Conservation (phyloP, 148 eudicot species). For the Fallopia convolvulus region DNA sequence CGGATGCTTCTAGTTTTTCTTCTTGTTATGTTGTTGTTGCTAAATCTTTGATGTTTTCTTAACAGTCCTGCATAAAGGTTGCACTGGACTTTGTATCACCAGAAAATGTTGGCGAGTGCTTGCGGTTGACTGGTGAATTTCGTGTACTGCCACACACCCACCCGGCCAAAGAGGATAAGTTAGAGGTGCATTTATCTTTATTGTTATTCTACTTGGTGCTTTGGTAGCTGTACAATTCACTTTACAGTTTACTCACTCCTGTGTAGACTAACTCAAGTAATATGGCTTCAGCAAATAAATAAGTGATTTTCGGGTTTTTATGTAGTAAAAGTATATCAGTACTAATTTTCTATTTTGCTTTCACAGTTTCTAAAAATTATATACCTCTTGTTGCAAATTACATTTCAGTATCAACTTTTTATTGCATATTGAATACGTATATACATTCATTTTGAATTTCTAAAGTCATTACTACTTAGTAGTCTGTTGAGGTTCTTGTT, state of each 20-base stretch:
- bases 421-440: too few species aligned
- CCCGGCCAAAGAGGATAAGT: conserved; percentile 15
- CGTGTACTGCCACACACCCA: conserved; percentile 13
- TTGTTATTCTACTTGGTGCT: neutral
- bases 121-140: conserved; percentile 14
- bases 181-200: conserved; percentile 10
- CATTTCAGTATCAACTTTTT: too few species aligned
- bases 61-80: conserved; percentile 18
- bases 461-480: too few species aligned
- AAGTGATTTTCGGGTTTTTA: too few species aligned
- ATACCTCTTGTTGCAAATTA: too few species aligned
- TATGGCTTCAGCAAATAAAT: neutral
- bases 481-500: neutral
- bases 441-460: too few species aligned
- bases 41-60: neutral
- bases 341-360: too few species aligned
- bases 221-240: neutral
- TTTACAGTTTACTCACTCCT: neutral
- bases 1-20: neutral
- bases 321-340: too few species aligned
- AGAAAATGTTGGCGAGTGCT: conserved; percentile 14
- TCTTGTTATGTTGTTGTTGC: neutral
- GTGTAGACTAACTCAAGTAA: neutral
- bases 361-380: too few species aligned
- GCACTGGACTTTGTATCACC: conserved; percentile 16